Evolutionary conservation across 371 early-diverging fungal species (phyloP), one percentile per base, ranked within the genome.

Genomic region (Apophysomyces variabilis): DNA sequence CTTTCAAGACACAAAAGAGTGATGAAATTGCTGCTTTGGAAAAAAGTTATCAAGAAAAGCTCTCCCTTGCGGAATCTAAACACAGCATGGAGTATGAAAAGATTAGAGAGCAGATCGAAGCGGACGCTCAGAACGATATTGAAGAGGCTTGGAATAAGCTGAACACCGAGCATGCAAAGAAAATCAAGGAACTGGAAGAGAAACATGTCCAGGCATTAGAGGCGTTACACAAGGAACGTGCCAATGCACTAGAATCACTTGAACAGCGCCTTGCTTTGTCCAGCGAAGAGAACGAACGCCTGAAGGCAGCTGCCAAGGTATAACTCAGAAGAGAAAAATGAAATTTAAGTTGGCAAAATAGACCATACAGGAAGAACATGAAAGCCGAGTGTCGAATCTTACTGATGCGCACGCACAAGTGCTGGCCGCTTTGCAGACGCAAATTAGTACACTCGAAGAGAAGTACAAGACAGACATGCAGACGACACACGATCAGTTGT

Each of bases 21-120:
- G 16, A 46, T 5, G 61, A 47, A 47, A 57, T 47, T 11, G 26
- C 18, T 11, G 46, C 57, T 5, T 50, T 71, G 50, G 71, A 71
- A 16, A 46, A 64, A 14, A 54, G 35, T 5, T 60, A 69, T 14
- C 59, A 67, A 13, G 65, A 73, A 14, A 64, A 62, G 38, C 35
- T 69, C 37, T 39, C 46, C 1, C 59, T 44, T 16, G 38, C 44
- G 13, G 65, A 57, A 21, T 54, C 67, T 4, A 56, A 57, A 16
- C 69, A 59, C 36, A 67, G 61, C 5, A 38, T 32, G 1, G 65
- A 69, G 13, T 56, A 69, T 4, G 70, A 68, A 35, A 71, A 60
- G 35, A 66, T 81, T 60, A 69, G 73, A 36, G 73, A 76, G 37
- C 77, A 81, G 47, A 72, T 78, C 7, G 77, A 78, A 38, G 58